phyloP scores from a whole-genome alignment of 805 yeast genomes.

The Wickerhamiella shivajii region DNA sequence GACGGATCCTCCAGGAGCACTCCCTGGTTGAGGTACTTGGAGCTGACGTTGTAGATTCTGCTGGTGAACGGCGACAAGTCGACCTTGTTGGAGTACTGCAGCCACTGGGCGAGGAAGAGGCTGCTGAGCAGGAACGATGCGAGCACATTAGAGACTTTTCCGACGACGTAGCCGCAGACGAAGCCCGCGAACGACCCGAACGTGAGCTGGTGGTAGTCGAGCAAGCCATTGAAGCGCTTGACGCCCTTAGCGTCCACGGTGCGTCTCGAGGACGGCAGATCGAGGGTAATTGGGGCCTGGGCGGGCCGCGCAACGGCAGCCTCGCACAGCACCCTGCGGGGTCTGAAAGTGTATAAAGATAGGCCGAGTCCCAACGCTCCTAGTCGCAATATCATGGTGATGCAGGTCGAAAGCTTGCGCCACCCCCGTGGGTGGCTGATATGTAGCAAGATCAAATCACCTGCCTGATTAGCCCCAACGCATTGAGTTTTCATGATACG shows the following conservation, averaged over 20 bases:
- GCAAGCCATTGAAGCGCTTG: slow-evolving; percentile 17
- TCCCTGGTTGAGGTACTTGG: slow-evolving; percentile 28
- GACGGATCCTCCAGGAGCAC: slow-evolving; percentile 43
- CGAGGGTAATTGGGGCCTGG: not conserved
- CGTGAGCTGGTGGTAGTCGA: slow-evolving; percentile 48
- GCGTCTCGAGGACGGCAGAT: not conserved
- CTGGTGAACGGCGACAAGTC: slow-evolving; percentile 15
- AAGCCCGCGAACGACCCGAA: slow-evolving; percentile 51
- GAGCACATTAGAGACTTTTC: slow-evolving; percentile 41
- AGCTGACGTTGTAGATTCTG: slow-evolving; percentile 20
- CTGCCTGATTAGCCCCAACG: no score
- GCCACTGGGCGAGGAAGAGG: slow-evolving; percentile 35
- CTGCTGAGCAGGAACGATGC: slow-evolving; percentile 36
- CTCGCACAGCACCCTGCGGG: slow-evolving; percentile 7
- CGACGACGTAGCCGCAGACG: slow-evolving; percentile 42
- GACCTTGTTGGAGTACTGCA: slow-evolving; percentile 38
- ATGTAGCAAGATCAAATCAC: no score
- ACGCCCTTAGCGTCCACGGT: slow-evolving; percentile 12
- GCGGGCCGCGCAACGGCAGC: not conserved
- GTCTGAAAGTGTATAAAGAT: no score
- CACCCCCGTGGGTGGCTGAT: no score
- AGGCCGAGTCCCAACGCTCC: no score
- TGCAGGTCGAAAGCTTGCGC: no score
- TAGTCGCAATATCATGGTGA: no score
- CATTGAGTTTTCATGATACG: no score